A percentile compares a stretch with the other conserved stretches of the same genome.
These are phyloP conservation scores for Globisporangium yorkense DNA, from an alignment of 352 stramenopile genomes.

Conservation along the genomic window DNA sequence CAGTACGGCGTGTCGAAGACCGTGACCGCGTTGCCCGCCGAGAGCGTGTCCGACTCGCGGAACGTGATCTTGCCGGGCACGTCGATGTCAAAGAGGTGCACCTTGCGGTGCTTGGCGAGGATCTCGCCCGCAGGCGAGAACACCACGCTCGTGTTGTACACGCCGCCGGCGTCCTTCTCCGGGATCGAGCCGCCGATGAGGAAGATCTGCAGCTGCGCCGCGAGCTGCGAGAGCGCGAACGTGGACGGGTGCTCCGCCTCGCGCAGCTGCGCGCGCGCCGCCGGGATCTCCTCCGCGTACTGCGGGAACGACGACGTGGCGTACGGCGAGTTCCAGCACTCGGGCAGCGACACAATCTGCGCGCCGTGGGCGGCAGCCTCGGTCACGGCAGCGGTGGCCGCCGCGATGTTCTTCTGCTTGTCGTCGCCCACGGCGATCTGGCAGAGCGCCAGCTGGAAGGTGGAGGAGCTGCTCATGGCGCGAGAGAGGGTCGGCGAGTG, in stretches of 20 bases:
- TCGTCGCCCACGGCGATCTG: slow-evolving; percentile 92
- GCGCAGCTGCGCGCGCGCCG: slow-evolving; percentile 43
- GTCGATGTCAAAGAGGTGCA: slow-evolving; percentile 99
- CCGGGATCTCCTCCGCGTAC: slow-evolving; percentile 96
- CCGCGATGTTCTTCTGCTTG: slow-evolving; percentile 84
- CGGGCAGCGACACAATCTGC: slow-evolving; percentile 89
- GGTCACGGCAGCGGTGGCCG: slow-evolving; percentile 49
- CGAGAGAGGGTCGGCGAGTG: not conserved
- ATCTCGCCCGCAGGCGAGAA: slow-evolving; percentile 92
- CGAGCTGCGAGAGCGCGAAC: slow-evolving; percentile 86
- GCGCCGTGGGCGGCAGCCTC: slow-evolving; percentile 71
- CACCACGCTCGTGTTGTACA: slow-evolving; percentile 99
- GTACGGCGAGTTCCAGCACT: slow-evolving; percentile 98
- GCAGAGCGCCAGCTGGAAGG: slow-evolving; percentile 92
- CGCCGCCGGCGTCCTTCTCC: slow-evolving; percentile 80
- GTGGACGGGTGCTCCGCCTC: slow-evolving; percentile 78
- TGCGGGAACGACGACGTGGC: slow-evolving; percentile 95
- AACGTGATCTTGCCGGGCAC: slow-evolving; percentile 99
- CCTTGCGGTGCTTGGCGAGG: slow-evolving; percentile 98
- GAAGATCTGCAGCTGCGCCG: slow-evolving; percentile 86
- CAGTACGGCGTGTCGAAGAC: slow-evolving; percentile 87
- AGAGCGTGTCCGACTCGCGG: slow-evolving; percentile 99
- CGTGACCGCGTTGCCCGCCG: slow-evolving; percentile 84
- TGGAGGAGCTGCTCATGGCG: slow-evolving; percentile 14
- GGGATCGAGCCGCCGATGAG: slow-evolving; percentile 98